Evolutionary conservation across 1,284 basidiomycete species (phyloP).

Genomic region (Pseudozyma pruni): DNA sequence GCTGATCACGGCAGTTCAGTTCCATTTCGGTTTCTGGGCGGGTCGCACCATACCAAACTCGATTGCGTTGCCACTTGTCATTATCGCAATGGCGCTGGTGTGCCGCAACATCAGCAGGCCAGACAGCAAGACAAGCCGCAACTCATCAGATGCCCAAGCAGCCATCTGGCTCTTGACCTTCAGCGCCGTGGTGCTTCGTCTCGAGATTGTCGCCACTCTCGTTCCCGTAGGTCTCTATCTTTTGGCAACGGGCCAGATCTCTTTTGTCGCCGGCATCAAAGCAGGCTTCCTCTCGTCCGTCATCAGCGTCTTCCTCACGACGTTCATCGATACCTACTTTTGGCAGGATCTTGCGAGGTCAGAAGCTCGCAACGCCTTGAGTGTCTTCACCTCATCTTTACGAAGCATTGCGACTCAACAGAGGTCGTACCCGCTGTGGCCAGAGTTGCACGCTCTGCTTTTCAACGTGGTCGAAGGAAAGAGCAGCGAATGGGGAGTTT

Average conservation of each 20-base stretch:
- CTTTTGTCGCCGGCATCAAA: slow-evolving; percentile 17
- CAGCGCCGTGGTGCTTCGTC: slow-evolving; percentile 79
- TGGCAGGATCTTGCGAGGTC: slow-evolving; percentile 72
- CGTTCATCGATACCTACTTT: slow-evolving; percentile 83
- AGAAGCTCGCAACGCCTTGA: background rate
- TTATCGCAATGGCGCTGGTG: slow-evolving; percentile 74
- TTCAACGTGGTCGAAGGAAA: slow-evolving; percentile 91
- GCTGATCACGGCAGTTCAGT: slow-evolving; percentile 80
- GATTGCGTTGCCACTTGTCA: slow-evolving; percentile 83
- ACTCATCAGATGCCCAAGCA: background rate
- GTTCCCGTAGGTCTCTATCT: slow-evolving; percentile 51
- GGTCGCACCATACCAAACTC: slow-evolving; percentile 93
- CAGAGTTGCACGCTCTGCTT: slow-evolving; percentile 81
- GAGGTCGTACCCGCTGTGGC: slow-evolving; percentile 74
- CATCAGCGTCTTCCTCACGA: slow-evolving; percentile 24
- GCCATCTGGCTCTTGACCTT: slow-evolving; percentile 74
- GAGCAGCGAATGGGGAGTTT: slow-evolving; percentile 88
- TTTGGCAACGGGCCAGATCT: slow-evolving; percentile 20
- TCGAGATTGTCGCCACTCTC: slow-evolving; percentile 75
- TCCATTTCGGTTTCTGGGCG: slow-evolving; percentile 93
- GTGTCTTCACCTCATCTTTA: background rate
- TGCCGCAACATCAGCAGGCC: slow-evolving; percentile 66
- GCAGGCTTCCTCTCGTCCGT: slow-evolving; percentile 18
- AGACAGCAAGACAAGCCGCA: slow-evolving; percentile 10
- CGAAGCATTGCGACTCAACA: too few species aligned